Evolutionary conservation across 352 stramenopile genomes (phyloP).

Genomic region (Phytophthora fragariae): DNA sequence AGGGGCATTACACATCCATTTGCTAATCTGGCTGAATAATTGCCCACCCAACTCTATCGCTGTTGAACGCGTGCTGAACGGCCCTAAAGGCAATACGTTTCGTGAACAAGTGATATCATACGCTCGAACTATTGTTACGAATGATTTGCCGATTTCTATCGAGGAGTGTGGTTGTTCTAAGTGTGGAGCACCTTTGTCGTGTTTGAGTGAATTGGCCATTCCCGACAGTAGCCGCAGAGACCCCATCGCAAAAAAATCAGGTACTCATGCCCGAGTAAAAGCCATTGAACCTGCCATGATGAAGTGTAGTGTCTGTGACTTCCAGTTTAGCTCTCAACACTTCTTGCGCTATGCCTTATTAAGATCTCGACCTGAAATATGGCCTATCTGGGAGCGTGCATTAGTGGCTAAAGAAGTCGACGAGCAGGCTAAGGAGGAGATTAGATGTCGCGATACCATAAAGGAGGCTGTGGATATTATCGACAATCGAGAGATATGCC

Average conservation of each 20-base stretch:
- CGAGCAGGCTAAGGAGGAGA: background rate
- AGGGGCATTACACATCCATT: too few species aligned
- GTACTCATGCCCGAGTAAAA: background rate
- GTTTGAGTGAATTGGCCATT: background rate
- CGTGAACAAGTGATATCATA: too few species aligned
- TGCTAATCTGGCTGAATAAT: too few species aligned
- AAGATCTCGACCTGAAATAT: background rate
- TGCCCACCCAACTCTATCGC: too few species aligned
- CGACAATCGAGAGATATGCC: background rate
- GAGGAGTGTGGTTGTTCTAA: too few species aligned
- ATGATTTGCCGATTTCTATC: background rate
- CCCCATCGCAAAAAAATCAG: background rate
- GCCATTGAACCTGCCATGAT: background rate
- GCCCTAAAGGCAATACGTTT: too few species aligned
- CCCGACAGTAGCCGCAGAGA: background rate
- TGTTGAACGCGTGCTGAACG: too few species aligned
- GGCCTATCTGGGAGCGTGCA: background rate
- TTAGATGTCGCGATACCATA: background rate
- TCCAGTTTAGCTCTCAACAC: background rate
- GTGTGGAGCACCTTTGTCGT: too few species aligned
- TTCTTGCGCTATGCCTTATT: background rate
- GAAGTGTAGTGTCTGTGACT: background rate
- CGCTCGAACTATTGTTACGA: background rate
- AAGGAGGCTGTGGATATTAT: background rate
- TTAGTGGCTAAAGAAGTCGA: background rate